A percentile compares a stretch with the other conserved stretches of the same genome.
Evolutionary conservation across 2,329 filamentous ascomycete species (phyloP).

Genomic region (Aspergillus ustus): DNA sequence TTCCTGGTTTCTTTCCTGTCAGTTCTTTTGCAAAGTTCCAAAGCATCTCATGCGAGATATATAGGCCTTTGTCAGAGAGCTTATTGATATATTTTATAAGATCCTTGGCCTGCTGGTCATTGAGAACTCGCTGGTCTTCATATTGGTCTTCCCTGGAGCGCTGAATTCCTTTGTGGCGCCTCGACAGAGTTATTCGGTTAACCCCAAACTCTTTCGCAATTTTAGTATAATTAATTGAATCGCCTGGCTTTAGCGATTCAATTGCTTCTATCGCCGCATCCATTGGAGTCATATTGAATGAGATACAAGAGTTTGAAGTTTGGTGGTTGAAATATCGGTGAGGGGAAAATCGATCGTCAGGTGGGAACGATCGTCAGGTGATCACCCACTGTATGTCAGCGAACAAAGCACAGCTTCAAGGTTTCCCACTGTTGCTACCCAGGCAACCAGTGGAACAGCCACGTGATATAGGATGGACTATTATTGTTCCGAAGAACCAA

Average conservation of each 20-base stretch:
- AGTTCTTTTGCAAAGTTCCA: background rate
- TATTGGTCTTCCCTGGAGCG: background rate
- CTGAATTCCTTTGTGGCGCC: background rate
- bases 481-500: no score
- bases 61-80: background rate
- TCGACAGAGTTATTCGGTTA: background rate
- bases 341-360: background rate
- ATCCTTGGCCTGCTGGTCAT: background rate
- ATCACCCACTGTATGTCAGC: no score
- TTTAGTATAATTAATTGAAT: background rate
- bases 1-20: background rate
- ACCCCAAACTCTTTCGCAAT: background rate
- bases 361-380: background rate
- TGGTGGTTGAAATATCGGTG: background rate
- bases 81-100: background rate
- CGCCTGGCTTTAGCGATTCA: background rate
- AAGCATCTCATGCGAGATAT: background rate
- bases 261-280: conserved; percentile 1
- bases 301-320: background rate
- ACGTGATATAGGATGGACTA: no score
- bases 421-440: no score
- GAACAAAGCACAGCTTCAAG: no score
- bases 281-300: background rate
- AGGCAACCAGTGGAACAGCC: no score
- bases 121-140: background rate